phyloP scores from a whole-genome alignment of 2,329 filamentous ascomycete species.

The Apiospora koreana region DNA sequence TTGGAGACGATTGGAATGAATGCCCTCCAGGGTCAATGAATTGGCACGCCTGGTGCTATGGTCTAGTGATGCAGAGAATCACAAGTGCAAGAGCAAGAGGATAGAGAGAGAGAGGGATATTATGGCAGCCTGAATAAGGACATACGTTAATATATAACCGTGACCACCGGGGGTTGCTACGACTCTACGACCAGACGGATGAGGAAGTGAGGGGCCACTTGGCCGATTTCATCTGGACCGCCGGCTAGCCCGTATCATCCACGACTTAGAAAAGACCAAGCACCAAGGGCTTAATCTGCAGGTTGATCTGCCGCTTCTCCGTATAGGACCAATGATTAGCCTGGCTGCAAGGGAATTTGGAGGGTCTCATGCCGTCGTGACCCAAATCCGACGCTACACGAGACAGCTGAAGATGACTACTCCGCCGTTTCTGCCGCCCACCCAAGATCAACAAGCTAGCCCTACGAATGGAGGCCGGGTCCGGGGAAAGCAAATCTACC shows the following conservation, averaged over 20 bases:
- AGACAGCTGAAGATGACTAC: background rate
- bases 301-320: background rate
- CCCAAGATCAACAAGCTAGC: background rate
- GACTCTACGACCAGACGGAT: background rate
- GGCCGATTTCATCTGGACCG: constrained; percentile 16
- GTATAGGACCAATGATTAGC: constrained; percentile 4
- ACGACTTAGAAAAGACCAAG: background rate
- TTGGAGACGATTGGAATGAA: constrained; percentile 22
- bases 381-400: background rate
- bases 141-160: background rate
- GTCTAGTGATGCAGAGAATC: constrained; percentile 7
- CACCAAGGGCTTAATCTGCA: constrained; percentile 3
- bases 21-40: constrained; percentile 26
- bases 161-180: background rate
- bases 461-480: background rate
- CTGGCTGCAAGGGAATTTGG: background rate
- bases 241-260: constrained; percentile 2
- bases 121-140: constrained; percentile 14
- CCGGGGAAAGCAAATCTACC: background rate
- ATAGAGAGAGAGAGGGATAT: constrained; percentile 13
- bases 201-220: constrained; percentile 19
- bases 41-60: constrained; percentile 27
- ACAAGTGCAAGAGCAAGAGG: background rate
- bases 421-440: constrained; percentile 3
- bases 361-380: background rate